Base-by-base conservation (phyloP, 176 grass and related monocot genomes). In the Oryza australiensis region DNA sequence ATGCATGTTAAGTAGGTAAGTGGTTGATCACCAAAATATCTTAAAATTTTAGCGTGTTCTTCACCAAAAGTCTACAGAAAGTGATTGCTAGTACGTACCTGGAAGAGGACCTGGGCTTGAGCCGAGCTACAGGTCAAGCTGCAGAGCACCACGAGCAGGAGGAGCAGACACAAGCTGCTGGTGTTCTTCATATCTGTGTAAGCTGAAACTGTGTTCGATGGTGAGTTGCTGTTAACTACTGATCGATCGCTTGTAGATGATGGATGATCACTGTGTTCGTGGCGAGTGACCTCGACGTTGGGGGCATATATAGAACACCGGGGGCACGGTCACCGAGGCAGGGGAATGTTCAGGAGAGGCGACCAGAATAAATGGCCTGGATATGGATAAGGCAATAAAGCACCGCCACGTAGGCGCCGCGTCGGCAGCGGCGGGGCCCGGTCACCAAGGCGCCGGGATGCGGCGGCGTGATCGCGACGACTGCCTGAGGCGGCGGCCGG, bases 21-120 rank as follows among this genome's bases (percentile, higher is more conserved):
- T n/a, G 3, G 37, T 33, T 4, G 14, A 53, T 53, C 49, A 27
- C 28, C 12, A 46, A 49, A 49, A 49, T 49, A 49, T 66, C 28
- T 66, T 32, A 8, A 16, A 66, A 66, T 32, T 7, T 6, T 60
- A 60, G 3, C 2, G 20, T 60, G 22, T 60, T 24, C 7, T 60
- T 10, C 55, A 9, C n/a, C 4, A 7, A 55, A 55, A 55, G 18
- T 55, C 18, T 55, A 55, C 5, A 60, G n/a, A 24, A 60, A 60
- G n/a, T 60, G 55, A 35, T 22, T 15, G 15, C 5, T 18, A 7
- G 64, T 3, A 68, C 42, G 48, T 82, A 90, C 91, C 88, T 94
- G 91, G 45, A 90, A 94, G 42, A 94, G 88, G 67, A 94, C 84
- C 65, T 90, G 85, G 53, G 82, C 91, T 62, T 78, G 77, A 60